A percentile compares a stretch with the other conserved stretches of the same genome.
Conservation (phyloP, 805 yeast genomes). For the Yamadazyma paraphyllophila region DNA sequence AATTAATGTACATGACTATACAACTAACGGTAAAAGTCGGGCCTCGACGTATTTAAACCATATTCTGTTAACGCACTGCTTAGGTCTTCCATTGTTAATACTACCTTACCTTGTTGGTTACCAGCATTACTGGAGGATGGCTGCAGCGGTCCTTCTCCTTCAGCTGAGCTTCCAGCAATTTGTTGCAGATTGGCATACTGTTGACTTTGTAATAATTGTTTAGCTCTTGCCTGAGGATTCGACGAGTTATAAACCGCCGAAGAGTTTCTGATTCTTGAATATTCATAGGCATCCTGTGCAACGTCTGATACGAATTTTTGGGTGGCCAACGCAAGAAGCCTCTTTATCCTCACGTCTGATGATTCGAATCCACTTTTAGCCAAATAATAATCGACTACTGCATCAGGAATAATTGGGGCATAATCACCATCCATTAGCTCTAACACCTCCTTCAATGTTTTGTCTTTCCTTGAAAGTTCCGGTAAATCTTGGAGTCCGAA, state of each 20-base stretch:
- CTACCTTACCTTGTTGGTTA: constrained; percentile 69
- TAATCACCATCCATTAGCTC: constrained; percentile 84
- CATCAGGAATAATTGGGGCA: constrained; percentile 95
- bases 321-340: constrained; percentile 89
- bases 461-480: constrained; percentile 72
- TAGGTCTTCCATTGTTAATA: constrained; percentile 88
- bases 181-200: constrained; percentile 45
- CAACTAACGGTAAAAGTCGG: constrained; percentile 82
- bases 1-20: constrained; percentile 7
- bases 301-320: constrained; percentile 93
- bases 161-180: constrained; percentile 27
- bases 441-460: constrained; percentile 77
- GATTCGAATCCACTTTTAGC: constrained; percentile 83
- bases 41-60: constrained; percentile 84
- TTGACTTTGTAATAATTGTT: constrained; percentile 70
- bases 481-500: constrained; percentile 45
- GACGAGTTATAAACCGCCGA: constrained; percentile 82
- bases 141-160: constrained; percentile 39
- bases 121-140: constrained; percentile 43
- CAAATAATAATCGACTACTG: constrained; percentile 89
- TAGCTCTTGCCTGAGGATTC: constrained; percentile 82
- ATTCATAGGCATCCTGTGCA: constrained; percentile 95
- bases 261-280: constrained; percentile 86
- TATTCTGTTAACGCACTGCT: constrained; percentile 92
- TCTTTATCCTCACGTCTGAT: constrained; percentile 66